A percentile compares a stretch with the other conserved stretches of the same genome.
Evolutionary conservation across 208 protist species (phyloP).

Genomic region (Plasmodiophora brassicae): DNA sequence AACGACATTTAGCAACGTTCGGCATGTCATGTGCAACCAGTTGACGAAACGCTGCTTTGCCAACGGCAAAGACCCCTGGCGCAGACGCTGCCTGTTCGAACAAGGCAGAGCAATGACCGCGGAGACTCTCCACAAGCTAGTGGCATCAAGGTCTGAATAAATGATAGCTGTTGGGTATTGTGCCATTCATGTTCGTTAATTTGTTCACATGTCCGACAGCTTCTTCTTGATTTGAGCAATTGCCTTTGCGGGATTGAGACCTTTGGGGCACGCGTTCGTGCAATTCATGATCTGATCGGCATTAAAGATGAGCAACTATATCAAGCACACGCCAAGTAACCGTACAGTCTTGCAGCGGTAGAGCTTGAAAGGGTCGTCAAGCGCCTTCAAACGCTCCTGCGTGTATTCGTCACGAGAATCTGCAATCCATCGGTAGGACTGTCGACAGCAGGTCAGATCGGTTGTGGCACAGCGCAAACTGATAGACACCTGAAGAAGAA

Average conservation of each 20-base stretch:
- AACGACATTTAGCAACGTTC: no score
- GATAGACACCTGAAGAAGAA: slow-evolving; percentile 65
- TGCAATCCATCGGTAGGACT: slow-evolving; percentile 71
- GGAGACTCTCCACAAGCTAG: no score
- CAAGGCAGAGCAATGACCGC: no score
- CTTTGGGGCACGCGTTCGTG: slow-evolving; percentile 68
- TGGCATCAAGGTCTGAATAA: no score
- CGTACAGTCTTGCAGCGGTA: slow-evolving; percentile 67
- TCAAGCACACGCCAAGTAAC: background rate
- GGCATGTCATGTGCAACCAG: no score
- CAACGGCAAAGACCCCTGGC: no score
- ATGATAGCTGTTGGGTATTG: no score
- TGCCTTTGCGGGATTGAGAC: slow-evolving; percentile 63
- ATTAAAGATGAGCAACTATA: background rate
- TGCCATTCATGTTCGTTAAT: background rate
- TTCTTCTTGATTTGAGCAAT: slow-evolving; percentile 60
- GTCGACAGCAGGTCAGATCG: slow-evolving; percentile 28
- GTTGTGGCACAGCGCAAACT: background rate
- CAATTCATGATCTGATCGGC: slow-evolving; percentile 77
- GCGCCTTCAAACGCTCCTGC: slow-evolving; percentile 54
- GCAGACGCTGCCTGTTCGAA: no score
- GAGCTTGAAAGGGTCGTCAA: slow-evolving; percentile 62
- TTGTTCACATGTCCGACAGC: background rate
- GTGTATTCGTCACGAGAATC: slow-evolving; percentile 62
- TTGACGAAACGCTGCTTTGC: no score